Evolutionary conservation across 2,329 filamentous ascomycete genomes (phyloP).

Genomic region (Ophiostoma sp.): DNA sequence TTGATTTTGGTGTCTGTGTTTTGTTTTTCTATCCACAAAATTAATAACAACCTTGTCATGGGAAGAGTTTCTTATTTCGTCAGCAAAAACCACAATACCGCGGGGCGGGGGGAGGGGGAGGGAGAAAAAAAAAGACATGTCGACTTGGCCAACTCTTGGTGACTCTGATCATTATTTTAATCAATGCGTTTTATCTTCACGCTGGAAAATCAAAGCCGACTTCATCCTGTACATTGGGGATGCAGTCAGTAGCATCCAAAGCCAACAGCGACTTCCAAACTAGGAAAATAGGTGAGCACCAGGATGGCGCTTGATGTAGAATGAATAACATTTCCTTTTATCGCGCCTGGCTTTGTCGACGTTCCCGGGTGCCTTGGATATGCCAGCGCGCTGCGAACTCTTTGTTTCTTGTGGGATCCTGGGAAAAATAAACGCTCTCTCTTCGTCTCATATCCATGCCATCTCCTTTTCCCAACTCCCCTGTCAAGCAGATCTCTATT

Average conservation of each 20-base stretch:
- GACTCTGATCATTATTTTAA: no score
- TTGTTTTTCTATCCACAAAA: no score
- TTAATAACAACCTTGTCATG: no score
- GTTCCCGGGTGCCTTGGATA: not conserved
- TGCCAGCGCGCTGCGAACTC: not conserved
- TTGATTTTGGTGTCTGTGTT: no score
- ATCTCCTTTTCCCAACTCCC: not conserved
- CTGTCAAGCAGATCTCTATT: not conserved
- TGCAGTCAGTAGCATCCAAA: not conserved
- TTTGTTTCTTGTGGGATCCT: not conserved
- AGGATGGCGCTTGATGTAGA: not conserved
- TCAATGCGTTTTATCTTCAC: no score
- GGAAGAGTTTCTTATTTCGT: no score
- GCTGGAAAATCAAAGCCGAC: no score
- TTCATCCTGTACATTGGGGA: no score
- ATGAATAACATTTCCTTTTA: not conserved
- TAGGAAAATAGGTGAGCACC: not conserved
- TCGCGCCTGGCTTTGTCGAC: not conserved
- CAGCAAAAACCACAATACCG: no score
- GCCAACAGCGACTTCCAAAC: not conserved
- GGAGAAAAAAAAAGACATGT: no score
- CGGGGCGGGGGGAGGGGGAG: no score
- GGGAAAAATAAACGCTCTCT: not conserved
- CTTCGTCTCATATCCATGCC: not conserved
- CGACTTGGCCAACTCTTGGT: no score